Base-by-base conservation (phyloP, 1,284 basidiomycete species). In the Boletus sp. region DNA sequence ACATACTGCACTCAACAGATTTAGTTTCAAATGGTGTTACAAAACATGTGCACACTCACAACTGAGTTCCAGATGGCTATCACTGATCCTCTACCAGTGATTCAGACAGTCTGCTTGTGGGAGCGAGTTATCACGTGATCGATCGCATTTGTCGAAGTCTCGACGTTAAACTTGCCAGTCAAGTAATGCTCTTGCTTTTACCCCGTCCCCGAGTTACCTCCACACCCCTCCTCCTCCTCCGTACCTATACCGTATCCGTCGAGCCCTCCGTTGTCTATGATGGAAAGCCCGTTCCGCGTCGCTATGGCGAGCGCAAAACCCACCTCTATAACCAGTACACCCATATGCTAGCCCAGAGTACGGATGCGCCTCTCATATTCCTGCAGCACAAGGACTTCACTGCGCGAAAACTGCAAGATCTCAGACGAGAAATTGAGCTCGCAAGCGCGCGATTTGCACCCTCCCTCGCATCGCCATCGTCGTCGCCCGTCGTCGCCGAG, bases 291-390 rank as follows among this genome's bases (percentile, higher is more conserved):
- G 73, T 74, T 21, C 83, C 85, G 4, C 89, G 90, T 53, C 78
- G 82, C 62, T 93, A 89, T 71, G 81, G 79, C 59, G 84, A 85
- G 72, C 88, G 88, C 72, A 93, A 93, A 74, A 81, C 86, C 1
- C 86, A 84, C 75, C 88, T 91, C 73, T 90, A 86, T 76, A 81
- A 86, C 79, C 87, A 88, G 75, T 93, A 92, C 80, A 80, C 81
- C 58, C 80, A 78, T 64, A 83, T 91, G 62, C 81, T 93, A 66
- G 74, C 83, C 59, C 75, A 79, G 55, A 83, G 81, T 74, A 68
- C 75, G 31, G 69, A 78, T 33, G 79, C 83, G 8, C 89, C 90
- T 38, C 76, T 93, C 70, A 76, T 93, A 66, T 81, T 93, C 74
- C 81, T 93, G 55, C 82, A 85, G 59, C 88, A 91, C 76, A 80